Evolutionary conservation across 2,329 filamentous ascomycete genomes (phyloP), one percentile per base, ranked within the genome.

Genomic region (Sodiomyces alkalinus): DNA sequence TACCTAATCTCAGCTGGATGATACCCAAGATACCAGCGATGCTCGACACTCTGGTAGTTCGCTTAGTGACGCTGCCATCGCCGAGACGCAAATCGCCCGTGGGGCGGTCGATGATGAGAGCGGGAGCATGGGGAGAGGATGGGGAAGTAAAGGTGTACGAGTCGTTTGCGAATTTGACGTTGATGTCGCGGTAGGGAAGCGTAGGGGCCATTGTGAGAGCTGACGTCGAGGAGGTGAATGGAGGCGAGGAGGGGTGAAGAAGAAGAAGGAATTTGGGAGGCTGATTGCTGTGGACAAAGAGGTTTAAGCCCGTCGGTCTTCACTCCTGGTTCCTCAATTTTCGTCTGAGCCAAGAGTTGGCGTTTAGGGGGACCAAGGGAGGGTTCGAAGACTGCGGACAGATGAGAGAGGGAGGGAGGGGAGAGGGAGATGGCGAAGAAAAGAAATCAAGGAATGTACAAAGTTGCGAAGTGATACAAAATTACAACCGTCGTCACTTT

Each of bases 101-200:
- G 7, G 90, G 90, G 30, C 90, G 74, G 47, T 96, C 90, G 39
- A 98, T 70, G 10, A 93, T 74, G 28, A 98, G 66, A 7, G 83
- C 82, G 10, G 82, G 83, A 17, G 86, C 79, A 55, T 86, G 74
- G 36, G 86, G 85, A 4, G 85, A 87, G 1, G 90, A 96, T 17
- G 90, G 90, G 17, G 90, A 98, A 21, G 82, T 86, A 56, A 98
- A 98, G 44, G 85, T 82, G 64, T 98, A 98, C 49, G 90, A 79
- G 44, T 87, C 82, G 44, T 81, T 67, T 29, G 87, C 85, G 40
- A 85, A 80, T 55, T 92, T 85, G 52, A 98, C 74, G 54, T 96
- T 98, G 62, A 96, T 92, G 62, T 98, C 90, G 49, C 87, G 74
- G 57, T 86, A 98, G 14, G 87, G 90, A 41, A 71, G 55, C 20